Percentiles rank a stretch among this genome's conserved stretches.
These are phyloP conservation scores for Firmiana major DNA, from an alignment of 345 rosid species.

Conservation along the genomic window DNA sequence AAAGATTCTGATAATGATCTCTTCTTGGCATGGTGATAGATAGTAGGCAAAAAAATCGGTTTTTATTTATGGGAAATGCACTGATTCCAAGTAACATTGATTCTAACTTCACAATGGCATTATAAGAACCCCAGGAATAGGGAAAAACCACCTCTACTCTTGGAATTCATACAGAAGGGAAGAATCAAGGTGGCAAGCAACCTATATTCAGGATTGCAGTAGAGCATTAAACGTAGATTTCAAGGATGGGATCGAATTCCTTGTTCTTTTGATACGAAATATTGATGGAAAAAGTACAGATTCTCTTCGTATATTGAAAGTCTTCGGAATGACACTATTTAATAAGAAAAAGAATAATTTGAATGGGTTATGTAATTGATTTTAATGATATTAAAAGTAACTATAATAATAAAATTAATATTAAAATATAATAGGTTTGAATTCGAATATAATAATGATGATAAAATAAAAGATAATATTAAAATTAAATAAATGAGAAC, in stretches of 20 bases:
- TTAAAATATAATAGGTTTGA: too few relatives aligned
- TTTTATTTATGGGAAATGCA: neutral
- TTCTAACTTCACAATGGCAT: neutral
- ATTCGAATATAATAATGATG: too few relatives aligned
- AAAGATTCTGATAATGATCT: neutral
- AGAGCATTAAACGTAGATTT: neutral
- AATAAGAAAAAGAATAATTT: too few relatives aligned
- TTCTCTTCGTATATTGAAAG: neutral
- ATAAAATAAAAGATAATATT: too few relatives aligned
- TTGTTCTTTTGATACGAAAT: neutral
- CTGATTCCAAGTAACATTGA: neutral
- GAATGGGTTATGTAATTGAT: too few relatives aligned
- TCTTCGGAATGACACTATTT: neutral
- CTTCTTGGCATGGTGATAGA: neutral
- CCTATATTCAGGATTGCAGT: slow-evolving; percentile 3
- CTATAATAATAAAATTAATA: too few relatives aligned
- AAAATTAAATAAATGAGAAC: too few relatives aligned
- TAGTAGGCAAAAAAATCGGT: neutral
- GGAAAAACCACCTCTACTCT: neutral
- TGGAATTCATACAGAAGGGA: neutral
- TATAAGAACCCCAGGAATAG: neutral
- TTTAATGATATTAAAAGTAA: too few relatives aligned
- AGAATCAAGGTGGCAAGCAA: neutral
- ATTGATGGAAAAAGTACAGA: neutral
- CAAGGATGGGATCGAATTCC: neutral